phyloP scores from a whole-genome alignment of 2,329 filamentous ascomycete species.

The Penicillium digitatum region DNA sequence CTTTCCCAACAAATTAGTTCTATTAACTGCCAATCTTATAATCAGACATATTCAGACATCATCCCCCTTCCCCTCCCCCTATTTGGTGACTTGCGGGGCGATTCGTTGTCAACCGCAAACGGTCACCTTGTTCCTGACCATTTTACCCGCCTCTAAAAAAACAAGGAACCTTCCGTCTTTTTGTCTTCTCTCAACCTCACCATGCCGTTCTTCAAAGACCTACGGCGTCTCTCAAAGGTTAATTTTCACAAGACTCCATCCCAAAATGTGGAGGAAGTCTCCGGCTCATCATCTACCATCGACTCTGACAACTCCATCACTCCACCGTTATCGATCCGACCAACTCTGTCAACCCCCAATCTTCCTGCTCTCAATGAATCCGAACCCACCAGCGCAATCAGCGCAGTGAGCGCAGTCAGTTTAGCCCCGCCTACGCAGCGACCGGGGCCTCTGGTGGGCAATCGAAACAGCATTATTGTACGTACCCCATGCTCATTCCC shows the following conservation, averaged over 20 bases:
- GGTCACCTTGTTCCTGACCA: slow-evolving; percentile 16
- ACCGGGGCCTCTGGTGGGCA: slow-evolving; percentile 41
- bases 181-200: slow-evolving; percentile 7
- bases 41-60: too few relatives aligned
- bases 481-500: slow-evolving; percentile 12
- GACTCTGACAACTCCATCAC: slow-evolving; percentile 63
- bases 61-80: background rate
- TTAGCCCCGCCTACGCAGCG: slow-evolving; percentile 44
- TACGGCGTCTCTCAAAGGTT: slow-evolving; percentile 71
- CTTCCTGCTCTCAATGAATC: slow-evolving; percentile 50
- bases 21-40: too few relatives aligned
- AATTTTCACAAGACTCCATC: slow-evolving; percentile 56
- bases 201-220: slow-evolving; percentile 66
- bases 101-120: slow-evolving; percentile 33
- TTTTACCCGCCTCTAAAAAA: background rate
- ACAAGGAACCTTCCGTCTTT: slow-evolving; percentile 7
- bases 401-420: slow-evolving; percentile 18
- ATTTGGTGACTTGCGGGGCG: slow-evolving; percentile 16
- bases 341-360: slow-evolving; percentile 63
- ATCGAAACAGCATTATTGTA: slow-evolving; percentile 44
- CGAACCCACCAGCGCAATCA: slow-evolving; percentile 43
- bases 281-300: slow-evolving; percentile 60
- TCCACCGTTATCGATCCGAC: slow-evolving; percentile 66
- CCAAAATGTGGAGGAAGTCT: slow-evolving; percentile 56
- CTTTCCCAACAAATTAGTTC: too few relatives aligned